Evolutionary conservation across 129 eudicot species (phyloP), one percentile per base, ranked within the genome.

Genomic region (Centrapalus pauciflorus): DNA sequence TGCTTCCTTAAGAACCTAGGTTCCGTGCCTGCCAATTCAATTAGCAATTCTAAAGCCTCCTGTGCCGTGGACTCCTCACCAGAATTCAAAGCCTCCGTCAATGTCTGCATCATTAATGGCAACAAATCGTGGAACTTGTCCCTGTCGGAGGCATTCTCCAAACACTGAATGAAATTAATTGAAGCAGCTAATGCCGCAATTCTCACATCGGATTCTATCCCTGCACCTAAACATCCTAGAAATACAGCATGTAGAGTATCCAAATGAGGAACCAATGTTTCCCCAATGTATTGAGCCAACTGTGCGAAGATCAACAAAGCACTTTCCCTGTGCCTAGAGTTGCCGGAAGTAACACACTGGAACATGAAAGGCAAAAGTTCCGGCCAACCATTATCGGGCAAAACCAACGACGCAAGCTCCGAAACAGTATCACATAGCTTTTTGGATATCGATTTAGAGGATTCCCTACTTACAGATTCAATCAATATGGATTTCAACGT

Each of bases 21-120:
- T 72, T 93, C 98, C 0, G 87, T 83, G 23, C 98, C 98, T 0
- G 98, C 98, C 67, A 93, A 82, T 28, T 93, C 98, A 41, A 93
- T 93, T 43, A 93, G 41, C 78, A 93, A 41, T 54, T 93, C 95
- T 49, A 93, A 72, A 2, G 96, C 96, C 56, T 93, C 95, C 76
- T 93, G 98, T 0, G 98, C 98, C 0, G 89, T 85, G 0, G 86
- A 87, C 72, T 93, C 98, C 51, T 88, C 85, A 0, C 87, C 82
- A 0, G 77, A 49, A 56, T 74, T 82, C 72, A 93, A 79, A 1
- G 96, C 89, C 73, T 94, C 97, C 0, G 80, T 84, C 83, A 94
- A 77, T 0, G 99, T 94, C 76, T 76, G 74, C 95, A 94, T 89
- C 99, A 94, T 94, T 9, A 86, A 51, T 0, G 99, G 97, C 74